Conservation (phyloP, 78 protist genomes). For the Capsaspora owczarzaki region DNA sequence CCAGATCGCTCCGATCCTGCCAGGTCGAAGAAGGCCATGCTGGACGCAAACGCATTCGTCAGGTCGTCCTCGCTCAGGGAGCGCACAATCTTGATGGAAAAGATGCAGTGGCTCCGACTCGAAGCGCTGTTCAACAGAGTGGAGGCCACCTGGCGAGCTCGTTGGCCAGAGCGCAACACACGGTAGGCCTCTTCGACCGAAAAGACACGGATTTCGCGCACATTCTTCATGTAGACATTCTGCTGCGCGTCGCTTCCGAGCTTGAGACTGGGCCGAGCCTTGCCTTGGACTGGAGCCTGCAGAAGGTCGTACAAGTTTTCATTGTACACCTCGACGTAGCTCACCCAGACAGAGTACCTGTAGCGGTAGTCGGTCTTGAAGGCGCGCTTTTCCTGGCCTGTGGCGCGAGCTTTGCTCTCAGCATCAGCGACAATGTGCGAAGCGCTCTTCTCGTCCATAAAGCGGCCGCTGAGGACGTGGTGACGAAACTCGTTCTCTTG, state of each 20-base stretch:
- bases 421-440: slow-evolving; percentile 24
- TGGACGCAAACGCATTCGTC: background rate
- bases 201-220: background rate
- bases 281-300: too few relatives aligned
- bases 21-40: slow-evolving; percentile 46
- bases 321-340: slow-evolving; percentile 60
- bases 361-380: slow-evolving; percentile 11
- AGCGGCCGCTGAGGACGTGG: background rate
- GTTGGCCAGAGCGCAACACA: background rate
- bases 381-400: too few relatives aligned
- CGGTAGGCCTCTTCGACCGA: background rate
- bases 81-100: background rate
- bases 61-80: background rate
- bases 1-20: slow-evolving; percentile 76
- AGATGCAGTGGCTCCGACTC: slow-evolving; percentile 64
- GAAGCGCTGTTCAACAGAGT: slow-evolving; percentile 53
- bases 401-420: too few relatives aligned
- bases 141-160: slow-evolving; percentile 20
- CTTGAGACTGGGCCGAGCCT: too few relatives aligned
- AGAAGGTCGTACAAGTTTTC: slow-evolving; percentile 55
- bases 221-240: background rate
- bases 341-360: slow-evolving; percentile 29
- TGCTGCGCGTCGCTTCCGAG: too few relatives aligned
- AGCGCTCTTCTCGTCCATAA: slow-evolving; percentile 6
- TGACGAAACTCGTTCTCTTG: too few relatives aligned